Evolutionary conservation across 768 basidiomycete species (phyloP).

Genomic region (Boletus reticulatus): DNA sequence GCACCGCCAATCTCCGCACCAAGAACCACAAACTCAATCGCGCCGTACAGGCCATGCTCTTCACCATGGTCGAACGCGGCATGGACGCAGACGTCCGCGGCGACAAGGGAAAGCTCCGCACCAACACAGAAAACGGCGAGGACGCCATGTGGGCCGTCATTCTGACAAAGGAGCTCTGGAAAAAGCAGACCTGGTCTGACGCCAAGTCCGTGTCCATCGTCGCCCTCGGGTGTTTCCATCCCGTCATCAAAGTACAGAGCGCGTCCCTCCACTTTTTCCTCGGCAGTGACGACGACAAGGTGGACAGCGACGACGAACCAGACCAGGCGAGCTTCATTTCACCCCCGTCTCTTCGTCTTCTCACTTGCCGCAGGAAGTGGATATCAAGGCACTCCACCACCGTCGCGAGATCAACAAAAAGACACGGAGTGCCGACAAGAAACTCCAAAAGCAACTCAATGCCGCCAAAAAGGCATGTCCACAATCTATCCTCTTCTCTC

Average conservation of each 20-base stretch:
- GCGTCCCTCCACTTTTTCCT: slow-evolving; percentile 96
- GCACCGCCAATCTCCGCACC: slow-evolving; percentile 80
- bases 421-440: slow-evolving; percentile 78
- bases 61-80: slow-evolving; percentile 93
- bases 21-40: slow-evolving; percentile 97
- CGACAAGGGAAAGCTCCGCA: slow-evolving; percentile 76
- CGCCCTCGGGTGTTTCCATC: slow-evolving; percentile 90
- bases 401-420: slow-evolving; percentile 93
- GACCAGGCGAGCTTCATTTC: slow-evolving; percentile 32
- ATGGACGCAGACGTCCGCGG: slow-evolving; percentile 80
- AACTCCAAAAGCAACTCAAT: slow-evolving; percentile 71
- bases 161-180: slow-evolving; percentile 91
- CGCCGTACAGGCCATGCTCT: slow-evolving; percentile 93
- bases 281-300: slow-evolving; percentile 76
- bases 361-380: slow-evolving; percentile 44
- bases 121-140: slow-evolving; percentile 51
- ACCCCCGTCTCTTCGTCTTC: neutral
- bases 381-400: slow-evolving; percentile 77
- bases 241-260: slow-evolving; percentile 89
- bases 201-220: slow-evolving; percentile 91
- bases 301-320: slow-evolving; percentile 73
- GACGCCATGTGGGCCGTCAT: slow-evolving; percentile 99
- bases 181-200: slow-evolving; percentile 90
- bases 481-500: neutral
- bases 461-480: slow-evolving; percentile 64